phyloP scores from a whole-genome alignment of 2,329 filamentous ascomycete genomes.

The Chaetomiaceae sp. region DNA sequence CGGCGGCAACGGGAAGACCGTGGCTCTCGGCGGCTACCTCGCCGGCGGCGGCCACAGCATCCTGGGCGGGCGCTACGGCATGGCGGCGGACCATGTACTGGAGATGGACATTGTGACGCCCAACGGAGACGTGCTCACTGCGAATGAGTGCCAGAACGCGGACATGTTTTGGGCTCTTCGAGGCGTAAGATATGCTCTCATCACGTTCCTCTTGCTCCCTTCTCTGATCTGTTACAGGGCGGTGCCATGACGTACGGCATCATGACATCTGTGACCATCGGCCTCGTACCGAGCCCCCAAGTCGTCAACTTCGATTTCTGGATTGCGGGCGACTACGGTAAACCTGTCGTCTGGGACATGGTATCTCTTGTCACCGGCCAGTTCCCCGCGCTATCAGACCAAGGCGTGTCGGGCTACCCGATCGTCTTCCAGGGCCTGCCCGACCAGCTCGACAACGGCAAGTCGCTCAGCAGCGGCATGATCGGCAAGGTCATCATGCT shows the following conservation, averaged over 20 bases:
- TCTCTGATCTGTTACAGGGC: conserved; percentile 33
- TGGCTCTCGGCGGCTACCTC: conserved; percentile 53
- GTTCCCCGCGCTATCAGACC: too few species aligned
- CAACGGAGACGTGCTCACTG: conserved; percentile 36
- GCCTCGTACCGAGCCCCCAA: conserved; percentile 41
- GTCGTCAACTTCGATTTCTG: conserved; percentile 34
- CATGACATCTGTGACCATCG: conserved; percentile 42
- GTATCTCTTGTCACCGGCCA: too few species aligned
- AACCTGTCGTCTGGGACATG: conserved; percentile 36
- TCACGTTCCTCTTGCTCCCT: not conserved
- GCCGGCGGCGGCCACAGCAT: conserved; percentile 52
- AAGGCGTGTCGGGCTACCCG: too few species aligned
- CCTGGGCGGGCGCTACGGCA: conserved; percentile 38
- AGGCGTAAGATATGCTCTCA: conserved; percentile 38
- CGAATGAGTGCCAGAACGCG: conserved; percentile 37
- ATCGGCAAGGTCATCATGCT: too few species aligned
- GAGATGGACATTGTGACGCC: conserved; percentile 42
- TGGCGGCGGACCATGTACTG: conserved; percentile 43
- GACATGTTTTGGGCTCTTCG: conserved; percentile 52
- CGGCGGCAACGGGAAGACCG: conserved; percentile 47
- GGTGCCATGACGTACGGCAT: conserved; percentile 49
- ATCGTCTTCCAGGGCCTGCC: too few species aligned
- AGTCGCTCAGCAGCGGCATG: too few species aligned
- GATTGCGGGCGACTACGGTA: conserved; percentile 29
- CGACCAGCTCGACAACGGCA: too few species aligned